Base-by-base conservation (phyloP, 257 asterid species). In the Agastache rugosa region DNA sequence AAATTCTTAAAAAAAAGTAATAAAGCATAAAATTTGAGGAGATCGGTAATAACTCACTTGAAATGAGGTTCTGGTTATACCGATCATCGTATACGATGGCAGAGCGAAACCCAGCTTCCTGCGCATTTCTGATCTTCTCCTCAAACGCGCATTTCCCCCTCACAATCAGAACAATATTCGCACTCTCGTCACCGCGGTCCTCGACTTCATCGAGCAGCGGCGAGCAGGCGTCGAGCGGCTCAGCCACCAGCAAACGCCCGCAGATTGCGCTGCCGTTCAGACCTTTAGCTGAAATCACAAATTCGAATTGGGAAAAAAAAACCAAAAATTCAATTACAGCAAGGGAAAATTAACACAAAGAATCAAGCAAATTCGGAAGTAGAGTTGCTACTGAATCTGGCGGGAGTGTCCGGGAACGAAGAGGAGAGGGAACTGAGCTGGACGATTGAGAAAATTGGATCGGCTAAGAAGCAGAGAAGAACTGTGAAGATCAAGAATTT, bases 91-190 rank as follows among this genome's bases (percentile, higher is more conserved):
- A 78, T 0, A 78, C 75, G 51, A 78, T 68, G 14, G 82, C 82
- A 15, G 82, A 79, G 25, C 15, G 79, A 61, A 78, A 78, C 37
- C 82, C 82, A 6, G 82, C 75, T 35, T 78, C 63, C 79, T 78
- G 82, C 25, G 82, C 82, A 50, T 78, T 67, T 63, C 79, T 78
- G 67, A 78, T 29, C 79, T 78, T 78, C 75, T 78, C 82, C 42
- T 78, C 82, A 31, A 78, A 78, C 11, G 75, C 72, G 79, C 82
- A 78, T 16, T 73, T 67, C 45, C 82, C 82, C 66, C 82, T 73
- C 67, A 73, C 72, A 59, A 78, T 73, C 72, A 78, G 82, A 74
- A 55, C 79, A 59, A 78, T 73, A 12, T 12, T 50, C 17, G 62
- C 62, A 39, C 51, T 73, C 39, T 25, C 45, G 4, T 17, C 54